Percentiles rank a stretch among this genome's conserved stretches.
Evolutionary conservation across 768 basidiomycete genomes (phyloP).

Genomic region (Leccinum boreale): DNA sequence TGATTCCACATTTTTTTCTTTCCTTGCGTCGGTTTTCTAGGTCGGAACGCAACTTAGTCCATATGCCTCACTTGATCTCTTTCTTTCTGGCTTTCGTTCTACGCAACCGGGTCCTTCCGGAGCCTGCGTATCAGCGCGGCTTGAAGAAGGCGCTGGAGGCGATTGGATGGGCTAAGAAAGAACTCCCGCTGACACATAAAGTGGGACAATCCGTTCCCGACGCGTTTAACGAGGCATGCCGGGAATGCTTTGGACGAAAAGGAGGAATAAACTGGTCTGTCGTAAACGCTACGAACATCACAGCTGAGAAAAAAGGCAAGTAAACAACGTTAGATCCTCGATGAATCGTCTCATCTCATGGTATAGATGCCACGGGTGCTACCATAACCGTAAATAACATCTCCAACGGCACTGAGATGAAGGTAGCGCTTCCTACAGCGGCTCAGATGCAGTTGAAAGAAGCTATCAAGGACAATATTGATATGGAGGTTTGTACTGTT

Average conservation of each 20-base stretch:
- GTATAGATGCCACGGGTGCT: constrained; percentile 7
- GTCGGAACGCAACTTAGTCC: constrained; percentile 45
- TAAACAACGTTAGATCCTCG: background rate
- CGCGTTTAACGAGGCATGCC: constrained; percentile 46
- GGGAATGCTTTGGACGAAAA: constrained; percentile 47
- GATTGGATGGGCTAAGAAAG: constrained; percentile 37
- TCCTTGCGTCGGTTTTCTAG: constrained; percentile 24
- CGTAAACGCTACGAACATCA: constrained; percentile 5
- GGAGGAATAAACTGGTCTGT: constrained; percentile 37
- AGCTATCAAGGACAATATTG: constrained; percentile 26
- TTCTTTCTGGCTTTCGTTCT: constrained; percentile 66
- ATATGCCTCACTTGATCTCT: constrained; percentile 49
- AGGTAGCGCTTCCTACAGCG: constrained; percentile 23
- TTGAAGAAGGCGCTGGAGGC: constrained; percentile 46
- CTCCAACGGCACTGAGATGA: constrained; percentile 10
- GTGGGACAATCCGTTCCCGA: constrained; percentile 42
- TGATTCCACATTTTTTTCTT: background rate
- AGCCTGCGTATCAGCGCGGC: constrained; percentile 41
- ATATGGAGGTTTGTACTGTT: constrained; percentile 15
- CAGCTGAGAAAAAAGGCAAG: constrained; percentile 9
- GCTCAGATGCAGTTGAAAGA: constrained; percentile 25
- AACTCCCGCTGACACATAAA: constrained; percentile 42
- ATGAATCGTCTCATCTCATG: constrained; percentile 5
- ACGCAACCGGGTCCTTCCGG: constrained; percentile 51
- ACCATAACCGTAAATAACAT: constrained; percentile 16